phyloP scores from a whole-genome alignment of 306 rosid genomes.

The Arachis stenosperma region DNA sequence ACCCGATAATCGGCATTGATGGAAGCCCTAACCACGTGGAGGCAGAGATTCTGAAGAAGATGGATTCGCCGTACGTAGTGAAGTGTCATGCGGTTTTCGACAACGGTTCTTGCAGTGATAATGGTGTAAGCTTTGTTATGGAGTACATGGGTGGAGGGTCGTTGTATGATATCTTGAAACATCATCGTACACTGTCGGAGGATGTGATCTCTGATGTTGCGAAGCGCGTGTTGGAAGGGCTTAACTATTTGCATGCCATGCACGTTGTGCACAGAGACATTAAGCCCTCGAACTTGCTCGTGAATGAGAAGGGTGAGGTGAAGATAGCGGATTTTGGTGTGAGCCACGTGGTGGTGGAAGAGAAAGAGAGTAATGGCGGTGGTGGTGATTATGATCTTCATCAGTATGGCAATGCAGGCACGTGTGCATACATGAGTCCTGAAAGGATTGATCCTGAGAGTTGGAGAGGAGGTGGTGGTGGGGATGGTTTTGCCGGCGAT shows the following conservation, averaged over 20 bases:
- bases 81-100: conserved; percentile 51
- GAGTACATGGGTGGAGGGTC: conserved; percentile 77
- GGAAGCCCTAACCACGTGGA: conserved; percentile 42
- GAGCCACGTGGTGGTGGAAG: conserved; percentile 44
- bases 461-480: conserved; percentile 45
- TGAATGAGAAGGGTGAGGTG: conserved; percentile 55
- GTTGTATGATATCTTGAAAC: conserved; percentile 49
- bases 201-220: conserved; percentile 50
- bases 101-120: conserved; percentile 44
- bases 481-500: conserved; percentile 60
- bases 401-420: conserved; percentile 40
- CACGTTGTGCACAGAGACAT: conserved; percentile 75
- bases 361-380: not conserved
- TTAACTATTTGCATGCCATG: conserved; percentile 57
- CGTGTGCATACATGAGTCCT: conserved; percentile 77
- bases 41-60: conserved; percentile 62
- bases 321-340: conserved; percentile 84
- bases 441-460: conserved; percentile 69
- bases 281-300: conserved; percentile 67
- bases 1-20: conserved; percentile 24
- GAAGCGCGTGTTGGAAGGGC: conserved; percentile 53
- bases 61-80: conserved; percentile 58
- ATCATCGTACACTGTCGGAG: conserved; percentile 47
- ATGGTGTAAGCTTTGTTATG: conserved; percentile 51
- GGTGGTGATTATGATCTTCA: conserved; percentile 27